Evolutionary conservation across 345 rosid species (phyloP).

Genomic region (Arabis alpina): DNA sequence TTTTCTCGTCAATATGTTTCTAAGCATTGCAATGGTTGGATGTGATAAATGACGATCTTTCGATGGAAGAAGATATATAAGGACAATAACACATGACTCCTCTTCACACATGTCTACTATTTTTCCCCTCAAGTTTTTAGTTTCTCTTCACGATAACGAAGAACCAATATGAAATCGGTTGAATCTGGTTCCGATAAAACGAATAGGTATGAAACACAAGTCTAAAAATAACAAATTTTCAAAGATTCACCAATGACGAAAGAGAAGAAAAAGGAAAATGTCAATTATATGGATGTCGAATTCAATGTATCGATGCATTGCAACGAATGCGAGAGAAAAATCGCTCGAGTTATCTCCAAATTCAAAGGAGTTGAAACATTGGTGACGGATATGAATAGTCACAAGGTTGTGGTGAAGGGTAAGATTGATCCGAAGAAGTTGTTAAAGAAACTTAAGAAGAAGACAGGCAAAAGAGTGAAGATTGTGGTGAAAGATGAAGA

Average conservation of each 20-base stretch:
- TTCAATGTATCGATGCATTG: conserved; percentile 70
- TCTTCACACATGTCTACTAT: no score
- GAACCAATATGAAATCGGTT: no score
- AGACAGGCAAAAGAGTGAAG: conserved; percentile 65
- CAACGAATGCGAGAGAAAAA: conserved; percentile 74
- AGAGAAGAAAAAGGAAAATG: conserved; percentile 36
- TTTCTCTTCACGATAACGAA: no score
- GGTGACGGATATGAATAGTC: conserved; percentile 65
- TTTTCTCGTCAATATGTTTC: no score
- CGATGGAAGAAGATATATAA: no score
- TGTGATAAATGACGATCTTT: no score
- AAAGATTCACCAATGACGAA: conserved; percentile 29
- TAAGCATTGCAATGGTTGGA: no score
- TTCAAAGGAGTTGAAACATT: conserved; percentile 77
- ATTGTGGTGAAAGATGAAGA: conserved; percentile 43
- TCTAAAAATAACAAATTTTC: background rate
- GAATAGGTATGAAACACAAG: background rate
- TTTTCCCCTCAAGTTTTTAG: no score
- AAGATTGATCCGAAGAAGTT: conserved; percentile 59
- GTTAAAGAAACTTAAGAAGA: conserved; percentile 72
- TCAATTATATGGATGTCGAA: conserved; percentile 50
- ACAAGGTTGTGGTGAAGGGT: conserved; percentile 64
- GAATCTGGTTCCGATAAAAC: no score
- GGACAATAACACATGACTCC: no score
- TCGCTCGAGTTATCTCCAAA: conserved; percentile 63